Evolutionary conservation across 2,329 filamentous ascomycete genomes (phyloP), one percentile per base, ranked within the genome.

Genomic region (Fusarium caatingaense): DNA sequence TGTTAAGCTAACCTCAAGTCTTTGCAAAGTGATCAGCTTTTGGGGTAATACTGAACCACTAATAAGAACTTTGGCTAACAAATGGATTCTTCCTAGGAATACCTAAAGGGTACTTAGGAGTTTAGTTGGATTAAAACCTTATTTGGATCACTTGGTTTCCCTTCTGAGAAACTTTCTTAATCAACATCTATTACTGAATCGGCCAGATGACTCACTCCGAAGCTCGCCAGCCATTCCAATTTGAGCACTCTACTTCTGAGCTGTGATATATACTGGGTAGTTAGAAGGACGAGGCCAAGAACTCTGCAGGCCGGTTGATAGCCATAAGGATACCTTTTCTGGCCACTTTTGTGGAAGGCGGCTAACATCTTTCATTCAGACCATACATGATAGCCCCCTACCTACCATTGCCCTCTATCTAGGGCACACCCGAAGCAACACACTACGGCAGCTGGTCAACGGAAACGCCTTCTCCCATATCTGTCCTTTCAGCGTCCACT

Each of bases 261-360:
- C 34, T n/a, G 34, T 37, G 3, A 12, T 37, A 11, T 12, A 7
- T 37, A 6, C 18, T 7, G 18, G 4, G 18, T n/a, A 37, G 34
- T 6, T 2, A 37, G 18, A 37, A 4, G 1, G 10, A 37, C 10
- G 18, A 37, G 34, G 10, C 1, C 6, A 11, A 6, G 9, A 11
- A 37, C 34, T 37, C 18, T 7, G 10, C 18, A 37, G 2, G 2
- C 3, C 3, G 10, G 34, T 7, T 12, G 34, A 4, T 12, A 12
- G 1, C 1, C 1, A 0, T 7, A n/a, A 12, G 10, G 5, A 10
- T 37, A 6, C 0, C 5, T 6, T 37, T 1, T 37, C 34, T 37
- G 1, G 16, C 5, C 34, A 2, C 16, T 37, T 37, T n/a, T 12
- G 10, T 37, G 6, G 18, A 37, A n/a, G 18, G 3, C 18, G 3